Evolutionary conservation across 768 basidiomycete genomes (phyloP), one percentile per base, ranked within the genome.

Genomic region (Tephrocybe sp.): DNA sequence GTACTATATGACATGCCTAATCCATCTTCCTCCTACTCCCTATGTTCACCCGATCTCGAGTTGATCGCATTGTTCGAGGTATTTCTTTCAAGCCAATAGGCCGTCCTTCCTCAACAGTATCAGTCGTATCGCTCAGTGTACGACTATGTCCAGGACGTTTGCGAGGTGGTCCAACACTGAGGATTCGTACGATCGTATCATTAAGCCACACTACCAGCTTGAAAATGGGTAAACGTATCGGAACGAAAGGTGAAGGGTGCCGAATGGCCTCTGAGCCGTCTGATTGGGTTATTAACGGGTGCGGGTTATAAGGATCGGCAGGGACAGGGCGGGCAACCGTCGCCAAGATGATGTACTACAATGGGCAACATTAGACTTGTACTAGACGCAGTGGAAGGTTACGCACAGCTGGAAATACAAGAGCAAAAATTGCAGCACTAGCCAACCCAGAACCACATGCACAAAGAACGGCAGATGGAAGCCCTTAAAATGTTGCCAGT

Each of bases 291-390:
- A n/a, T n/a, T n/a, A n/a, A n/a, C n/a, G n/a, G 66, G 12, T 66
- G 64, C 2, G 89, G 83, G 61, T 81, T 84, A 61, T 85, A 89
- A 5, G 92, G 91, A 63, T 93, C 86, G 21, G 74, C 55, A 0
- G 92, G 92, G 18, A 83, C 70, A 0, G 92, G 92, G 1, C 73
- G 76, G 0, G 90, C 85, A 53, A 86, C 79, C 73, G 86, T 87
- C 11, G 91, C 88, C 75, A 93, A 84, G 56, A 93, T 89, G 36
- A 90, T 84, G 66, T 82, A 92, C 91, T 92, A 57, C 13, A n/a
- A 15, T 6, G 22, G 21, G 26, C 30, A 28, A 34, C 9, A 26
- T 52, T 12, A 38, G n/a, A 47, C 5, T 37, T 6, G 9, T 8
- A 7, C 19, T 34, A 18, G 21, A 16, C 12, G 30, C 6, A 24